Evolutionary conservation across 2,329 filamentous ascomycete genomes (phyloP).

Genomic region (Paracamarosporium sp.): DNA sequence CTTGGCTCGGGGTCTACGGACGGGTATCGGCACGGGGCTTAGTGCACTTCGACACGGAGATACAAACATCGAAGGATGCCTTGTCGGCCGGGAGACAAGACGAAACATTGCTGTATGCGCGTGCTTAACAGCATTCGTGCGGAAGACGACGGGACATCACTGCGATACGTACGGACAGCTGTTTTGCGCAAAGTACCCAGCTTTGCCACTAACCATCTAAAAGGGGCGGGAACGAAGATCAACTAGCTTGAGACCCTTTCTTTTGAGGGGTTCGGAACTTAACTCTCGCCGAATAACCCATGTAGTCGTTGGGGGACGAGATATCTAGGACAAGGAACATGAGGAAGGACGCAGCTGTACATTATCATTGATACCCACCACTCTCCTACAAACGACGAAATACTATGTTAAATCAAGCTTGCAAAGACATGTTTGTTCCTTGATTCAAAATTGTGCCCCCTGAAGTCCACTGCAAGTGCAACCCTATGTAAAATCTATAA

Average conservation of each 20-base stretch:
- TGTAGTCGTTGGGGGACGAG: background rate
- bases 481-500: no score
- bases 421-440: no score
- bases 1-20: slow-evolving; percentile 3
- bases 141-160: background rate
- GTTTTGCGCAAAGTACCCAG: background rate
- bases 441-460: no score
- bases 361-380: background rate
- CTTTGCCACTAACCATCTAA: background rate
- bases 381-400: background rate
- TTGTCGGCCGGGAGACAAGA: background rate
- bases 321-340: background rate
- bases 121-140: background rate
- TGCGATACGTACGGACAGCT: background rate
- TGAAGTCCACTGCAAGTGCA: no score
- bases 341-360: background rate
- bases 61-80: background rate
- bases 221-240: background rate
- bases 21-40: slow-evolving; percentile 2
- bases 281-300: background rate
- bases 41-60: background rate
- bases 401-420: background rate
- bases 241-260: background rate
- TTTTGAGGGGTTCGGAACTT: background rate
- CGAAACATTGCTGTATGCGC: background rate